A percentile compares a stretch with the other conserved stretches of the same genome.
phyloP scores from a whole-genome alignment of 23 red algal genomes.

The Gracilariopsis chorda region DNA sequence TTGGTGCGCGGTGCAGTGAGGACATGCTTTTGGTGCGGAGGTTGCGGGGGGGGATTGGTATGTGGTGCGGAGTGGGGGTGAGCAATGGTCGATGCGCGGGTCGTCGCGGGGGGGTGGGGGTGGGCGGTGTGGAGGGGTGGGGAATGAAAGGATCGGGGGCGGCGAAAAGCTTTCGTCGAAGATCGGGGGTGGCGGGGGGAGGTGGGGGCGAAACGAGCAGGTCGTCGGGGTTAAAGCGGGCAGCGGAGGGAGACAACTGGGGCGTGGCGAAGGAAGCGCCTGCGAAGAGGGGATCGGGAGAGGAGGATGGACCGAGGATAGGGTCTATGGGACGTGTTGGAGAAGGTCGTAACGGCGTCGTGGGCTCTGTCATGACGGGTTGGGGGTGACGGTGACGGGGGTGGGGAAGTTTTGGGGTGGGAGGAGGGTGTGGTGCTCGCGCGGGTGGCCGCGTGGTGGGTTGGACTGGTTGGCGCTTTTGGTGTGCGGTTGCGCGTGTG shows the following conservation, averaged over 20 bases:
- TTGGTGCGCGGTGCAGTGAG: conserved; percentile 1
- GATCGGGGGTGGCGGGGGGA: conserved; percentile 33
- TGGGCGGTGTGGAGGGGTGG: background rate
- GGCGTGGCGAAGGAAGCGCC: background rate
- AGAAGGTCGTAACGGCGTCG: background rate
- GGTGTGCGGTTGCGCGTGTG: background rate
- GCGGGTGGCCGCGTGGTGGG: background rate
- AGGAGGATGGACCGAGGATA: background rate
- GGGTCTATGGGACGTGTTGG: background rate
- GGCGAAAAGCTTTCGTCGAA: conserved; percentile 24
- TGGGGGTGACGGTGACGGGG: background rate
- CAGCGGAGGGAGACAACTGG: background rate
- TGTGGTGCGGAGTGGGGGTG: background rate
- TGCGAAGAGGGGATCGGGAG: background rate
- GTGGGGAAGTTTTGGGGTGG: background rate
- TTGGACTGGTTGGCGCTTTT: background rate
- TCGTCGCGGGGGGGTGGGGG: background rate
- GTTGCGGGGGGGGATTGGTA: background rate
- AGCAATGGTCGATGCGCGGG: background rate
- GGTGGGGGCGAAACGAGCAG: conserved; percentile 7
- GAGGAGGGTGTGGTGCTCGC: background rate
- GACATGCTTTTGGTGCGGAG: background rate
- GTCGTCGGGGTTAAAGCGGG: conserved; percentile 42
- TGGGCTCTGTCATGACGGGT: background rate
- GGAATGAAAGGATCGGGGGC: background rate